phyloP scores from a whole-genome alignment of 768 basidiomycete species.

The Hebeloma cylindrosporum region DNA sequence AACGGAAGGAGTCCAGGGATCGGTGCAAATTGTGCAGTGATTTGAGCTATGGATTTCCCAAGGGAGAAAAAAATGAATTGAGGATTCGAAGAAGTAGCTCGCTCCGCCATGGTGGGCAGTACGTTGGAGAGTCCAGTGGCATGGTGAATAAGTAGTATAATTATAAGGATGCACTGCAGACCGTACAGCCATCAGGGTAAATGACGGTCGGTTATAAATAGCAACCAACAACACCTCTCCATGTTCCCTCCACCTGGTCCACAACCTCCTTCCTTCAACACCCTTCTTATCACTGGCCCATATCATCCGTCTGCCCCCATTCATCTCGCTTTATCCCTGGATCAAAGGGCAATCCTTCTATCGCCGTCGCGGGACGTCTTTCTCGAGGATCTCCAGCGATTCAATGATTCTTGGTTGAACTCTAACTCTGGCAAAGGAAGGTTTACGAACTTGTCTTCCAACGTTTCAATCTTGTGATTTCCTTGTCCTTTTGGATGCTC shows the following conservation, averaged over 20 bases:
- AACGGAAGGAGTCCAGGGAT: conserved; percentile 47
- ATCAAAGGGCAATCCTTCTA: conserved; percentile 47
- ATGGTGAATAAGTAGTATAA: no score
- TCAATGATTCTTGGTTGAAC: conserved; percentile 59
- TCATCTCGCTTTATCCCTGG: conserved; percentile 58
- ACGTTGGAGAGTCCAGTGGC: conserved; percentile 1
- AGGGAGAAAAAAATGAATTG: conserved; percentile 25
- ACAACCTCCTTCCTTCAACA: conserved; percentile 51
- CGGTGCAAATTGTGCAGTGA: conserved; percentile 46
- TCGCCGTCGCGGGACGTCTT: conserved; percentile 52
- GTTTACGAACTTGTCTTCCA: conserved; percentile 36
- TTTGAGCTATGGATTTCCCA: conserved; percentile 42
- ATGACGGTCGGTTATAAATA: no score
- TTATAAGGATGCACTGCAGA: no score
- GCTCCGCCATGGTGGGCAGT: no score
- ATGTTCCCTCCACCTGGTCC: conserved; percentile 29
- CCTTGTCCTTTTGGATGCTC: conserved; percentile 9
- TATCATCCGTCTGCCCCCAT: conserved; percentile 72
- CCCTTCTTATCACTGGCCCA: conserved; percentile 61
- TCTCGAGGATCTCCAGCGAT: conserved; percentile 38
- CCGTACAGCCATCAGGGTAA: background rate
- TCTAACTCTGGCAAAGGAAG: conserved; percentile 39
- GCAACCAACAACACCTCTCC: conserved; percentile 27
- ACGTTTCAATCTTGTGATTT: conserved; percentile 58
- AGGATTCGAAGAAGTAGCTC: no score